Base-by-base conservation (phyloP, 2,329 filamentous ascomycete species). In the Cercospora zeae-maydis region DNA sequence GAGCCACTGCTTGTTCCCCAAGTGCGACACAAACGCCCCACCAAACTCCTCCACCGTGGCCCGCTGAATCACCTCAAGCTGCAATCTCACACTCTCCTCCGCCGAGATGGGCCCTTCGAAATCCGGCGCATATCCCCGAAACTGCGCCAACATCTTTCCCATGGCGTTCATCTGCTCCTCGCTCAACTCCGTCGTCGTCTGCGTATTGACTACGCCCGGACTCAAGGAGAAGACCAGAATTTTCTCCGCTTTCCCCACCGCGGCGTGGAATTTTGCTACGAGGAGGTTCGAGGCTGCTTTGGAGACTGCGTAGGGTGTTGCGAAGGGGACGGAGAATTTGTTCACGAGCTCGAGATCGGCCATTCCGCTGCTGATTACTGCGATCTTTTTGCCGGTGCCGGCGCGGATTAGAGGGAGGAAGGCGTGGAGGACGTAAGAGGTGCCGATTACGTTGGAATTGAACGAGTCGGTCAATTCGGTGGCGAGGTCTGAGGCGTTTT, bases 11-110 rank as follows among this genome's bases (percentile, higher is more conserved):
- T 83, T 81, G 65, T 77, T 83, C 3, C 84, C 82, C 61, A 78
- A 68, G 36, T 88, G 84, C 30, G 82, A 84, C 0, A 87, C 65
- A 67, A 84, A 85, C 0, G 75, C 71, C 2, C 24, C 85, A 1
- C 77, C 83, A 36, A 27, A 27, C 67, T 80, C 67, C 52, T 81
- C 78, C 8, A 85, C 71, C 30, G 76, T 83, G 1, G 77, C 72
- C 33, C 73, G 75, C 6, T 79, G 69, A 34, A 73, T 68, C 1
- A 76, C 68, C 8, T 70, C 61, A 31, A 75, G 57, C 42, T 77
- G 69, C 24, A 59, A 60, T 34, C 64, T 65, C 21, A 79, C 74
- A 1, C 71, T 67, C 37, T 75, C 66, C 1, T 71, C 63, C 0
- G 67, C 51, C 5, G 64, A 61, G 6, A 70, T 72, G 7, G 71